phyloP scores from a whole-genome alignment of 768 basidiomycete species.

The Podaxis sp. region DNA sequence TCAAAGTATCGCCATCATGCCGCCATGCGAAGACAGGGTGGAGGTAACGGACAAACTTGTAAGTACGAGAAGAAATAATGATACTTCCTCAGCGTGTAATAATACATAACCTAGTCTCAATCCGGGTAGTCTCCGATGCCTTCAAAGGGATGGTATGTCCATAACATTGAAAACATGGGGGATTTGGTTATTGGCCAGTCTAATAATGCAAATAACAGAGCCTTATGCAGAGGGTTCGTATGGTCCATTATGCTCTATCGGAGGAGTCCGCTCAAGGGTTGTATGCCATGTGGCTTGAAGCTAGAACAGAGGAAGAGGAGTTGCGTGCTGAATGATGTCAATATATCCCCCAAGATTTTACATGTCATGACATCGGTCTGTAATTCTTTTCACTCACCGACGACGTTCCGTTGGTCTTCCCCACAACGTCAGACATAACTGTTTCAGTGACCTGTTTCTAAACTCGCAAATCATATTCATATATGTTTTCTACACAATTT shows the following conservation, averaged over 20 bases:
- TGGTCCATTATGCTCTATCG: slow-evolving; percentile 69
- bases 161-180: background rate
- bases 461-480: background rate
- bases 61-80: slow-evolving; percentile 27
- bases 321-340: background rate
- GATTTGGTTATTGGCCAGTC: slow-evolving; percentile 11
- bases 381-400: background rate
- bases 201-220: slow-evolving; percentile 34
- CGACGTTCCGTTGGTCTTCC: background rate
- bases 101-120: slow-evolving; percentile 45
- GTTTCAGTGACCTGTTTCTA: slow-evolving; percentile 4
- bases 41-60: slow-evolving; percentile 79
- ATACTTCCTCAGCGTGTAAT: slow-evolving; percentile 5
- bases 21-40: slow-evolving; percentile 69
- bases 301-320: slow-evolving; percentile 59
- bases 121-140: slow-evolving; percentile 65
- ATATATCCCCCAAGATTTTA: background rate
- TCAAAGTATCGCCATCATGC: slow-evolving; percentile 83
- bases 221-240: slow-evolving; percentile 76
- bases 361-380: background rate
- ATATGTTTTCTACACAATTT: slow-evolving; percentile 1
- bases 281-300: slow-evolving; percentile 74
- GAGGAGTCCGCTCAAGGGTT: slow-evolving; percentile 69
- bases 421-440: background rate
- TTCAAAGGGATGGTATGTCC: slow-evolving; percentile 69